Conservation (phyloP, 1,284 basidiomycete species). For the Sporisorium exsertum region DNA sequence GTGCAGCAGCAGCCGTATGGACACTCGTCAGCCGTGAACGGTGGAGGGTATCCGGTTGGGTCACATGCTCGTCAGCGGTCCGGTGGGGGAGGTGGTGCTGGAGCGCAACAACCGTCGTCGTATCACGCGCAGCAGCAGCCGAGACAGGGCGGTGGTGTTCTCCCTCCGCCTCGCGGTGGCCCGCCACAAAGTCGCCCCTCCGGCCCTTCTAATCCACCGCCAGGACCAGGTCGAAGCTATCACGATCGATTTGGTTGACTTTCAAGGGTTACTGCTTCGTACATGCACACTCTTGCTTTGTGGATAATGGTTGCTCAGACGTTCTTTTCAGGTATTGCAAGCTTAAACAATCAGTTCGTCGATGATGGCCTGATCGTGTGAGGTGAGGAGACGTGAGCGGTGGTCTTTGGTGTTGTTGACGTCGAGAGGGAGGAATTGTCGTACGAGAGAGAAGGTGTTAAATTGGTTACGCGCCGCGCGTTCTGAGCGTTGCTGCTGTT, state of each 20-base stretch:
- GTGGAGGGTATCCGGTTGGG: conserved; percentile 14
- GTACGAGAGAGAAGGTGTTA: conserved; percentile 4
- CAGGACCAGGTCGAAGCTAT: conserved; percentile 21
- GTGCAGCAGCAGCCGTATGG: conserved; percentile 24
- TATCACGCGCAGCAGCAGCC: conserved; percentile 5
- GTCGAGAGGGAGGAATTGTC: conserved; percentile 8
- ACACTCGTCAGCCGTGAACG: conserved; percentile 46
- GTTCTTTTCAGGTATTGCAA: not conserved
- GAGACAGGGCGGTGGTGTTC: not conserved
- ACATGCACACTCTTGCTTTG: not conserved
- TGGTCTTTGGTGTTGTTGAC: too few species aligned
- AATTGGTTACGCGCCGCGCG: not conserved
- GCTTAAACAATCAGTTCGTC: too few species aligned
- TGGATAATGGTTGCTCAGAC: not conserved
- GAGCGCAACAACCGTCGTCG: not conserved
- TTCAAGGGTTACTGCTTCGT: not conserved
- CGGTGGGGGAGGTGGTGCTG: conserved; percentile 14
- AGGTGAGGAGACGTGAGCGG: too few species aligned
- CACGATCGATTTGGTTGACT: conserved; percentile 39
- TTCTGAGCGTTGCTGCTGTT: not conserved
- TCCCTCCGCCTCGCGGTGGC: not conserved
- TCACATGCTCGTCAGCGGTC: conserved; percentile 43
- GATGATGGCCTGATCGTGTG: too few species aligned
- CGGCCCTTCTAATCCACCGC: not conserved
- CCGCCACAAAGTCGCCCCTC: not conserved